Evolutionary conservation across 2,329 filamentous ascomycete species (phyloP).

Genomic region (Colletotrichum sojae): DNA sequence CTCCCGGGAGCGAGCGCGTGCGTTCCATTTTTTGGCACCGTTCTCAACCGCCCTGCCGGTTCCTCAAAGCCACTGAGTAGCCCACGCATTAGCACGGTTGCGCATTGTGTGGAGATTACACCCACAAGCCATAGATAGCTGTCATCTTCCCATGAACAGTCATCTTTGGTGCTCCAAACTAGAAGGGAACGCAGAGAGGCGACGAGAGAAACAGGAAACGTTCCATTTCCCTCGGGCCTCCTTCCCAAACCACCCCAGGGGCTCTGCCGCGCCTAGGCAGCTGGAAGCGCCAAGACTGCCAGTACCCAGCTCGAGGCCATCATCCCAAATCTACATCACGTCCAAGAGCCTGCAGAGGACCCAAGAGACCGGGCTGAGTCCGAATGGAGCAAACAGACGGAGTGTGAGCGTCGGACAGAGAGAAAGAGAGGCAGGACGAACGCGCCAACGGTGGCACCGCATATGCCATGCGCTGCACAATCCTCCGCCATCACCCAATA

Average conservation of each 20-base stretch:
- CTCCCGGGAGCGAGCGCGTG: background rate
- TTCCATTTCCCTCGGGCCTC: background rate
- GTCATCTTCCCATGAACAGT: background rate
- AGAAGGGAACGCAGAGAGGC: background rate
- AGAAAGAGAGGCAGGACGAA: conserved; percentile 4
- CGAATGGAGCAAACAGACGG: background rate
- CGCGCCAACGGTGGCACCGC: conserved; percentile 24
- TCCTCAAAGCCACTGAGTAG: conserved; percentile 14
- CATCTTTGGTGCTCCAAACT: no score
- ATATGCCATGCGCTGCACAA: conserved; percentile 39
- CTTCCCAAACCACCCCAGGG: background rate
- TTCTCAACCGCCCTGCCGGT: conserved; percentile 2
- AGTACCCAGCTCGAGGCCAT: conserved; percentile 14
- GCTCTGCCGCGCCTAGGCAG: background rate
- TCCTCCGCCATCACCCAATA: conserved; percentile 35
- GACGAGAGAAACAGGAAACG: background rate
- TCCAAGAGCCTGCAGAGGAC: conserved; percentile 19
- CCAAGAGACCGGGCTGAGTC: background rate
- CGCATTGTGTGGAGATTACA: conserved; percentile 25
- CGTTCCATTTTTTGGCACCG: background rate
- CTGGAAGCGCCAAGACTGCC: conserved; percentile 14
- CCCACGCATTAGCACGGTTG: background rate
- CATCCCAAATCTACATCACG: conserved; percentile 5
- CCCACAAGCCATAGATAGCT: conserved; percentile 8
- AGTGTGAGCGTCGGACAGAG: background rate